Evolutionary conservation across 192 early-diverging fungal genomes (phyloP).

Genomic region (Coemansia sp.): DNA sequence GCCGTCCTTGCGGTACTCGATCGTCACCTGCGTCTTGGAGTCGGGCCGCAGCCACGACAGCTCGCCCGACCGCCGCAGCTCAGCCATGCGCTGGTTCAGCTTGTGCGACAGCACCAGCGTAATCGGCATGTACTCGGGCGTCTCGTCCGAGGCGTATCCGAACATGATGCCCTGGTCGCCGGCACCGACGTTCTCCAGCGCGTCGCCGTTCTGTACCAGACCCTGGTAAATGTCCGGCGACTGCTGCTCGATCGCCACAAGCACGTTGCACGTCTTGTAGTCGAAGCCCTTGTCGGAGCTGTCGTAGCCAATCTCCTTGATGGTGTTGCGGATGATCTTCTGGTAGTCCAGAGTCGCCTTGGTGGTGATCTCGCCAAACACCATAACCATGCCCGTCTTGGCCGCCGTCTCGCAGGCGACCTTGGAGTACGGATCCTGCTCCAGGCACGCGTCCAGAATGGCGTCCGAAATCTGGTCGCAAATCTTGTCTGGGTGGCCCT

Average conservation of each 20-base stretch:
- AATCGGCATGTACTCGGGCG: slow-evolving; percentile 98
- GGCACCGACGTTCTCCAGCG: slow-evolving; percentile 96
- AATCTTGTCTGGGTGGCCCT: slow-evolving; percentile 99
- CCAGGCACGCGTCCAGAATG: slow-evolving; percentile 94
- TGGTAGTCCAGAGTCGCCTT: slow-evolving; percentile 98
- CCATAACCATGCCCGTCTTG: slow-evolving; percentile 99
- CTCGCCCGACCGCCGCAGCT: slow-evolving; percentile 88
- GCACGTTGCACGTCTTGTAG: slow-evolving; percentile 99
- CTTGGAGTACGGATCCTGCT: slow-evolving; percentile 93
- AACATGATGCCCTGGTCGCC: slow-evolving; percentile 98
- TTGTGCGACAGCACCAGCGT: slow-evolving; percentile 94
- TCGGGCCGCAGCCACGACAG: slow-evolving; percentile 95
- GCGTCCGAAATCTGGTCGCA: slow-evolving; percentile 99
- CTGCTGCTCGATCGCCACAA: slow-evolving; percentile 99
- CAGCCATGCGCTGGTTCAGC: slow-evolving; percentile 94
- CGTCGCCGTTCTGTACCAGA: slow-evolving; percentile 87
- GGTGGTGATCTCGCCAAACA: slow-evolving; percentile 99
- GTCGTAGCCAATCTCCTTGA: slow-evolving; percentile 99
- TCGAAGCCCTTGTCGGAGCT: slow-evolving; percentile 99
- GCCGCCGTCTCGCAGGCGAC: slow-evolving; percentile 99
- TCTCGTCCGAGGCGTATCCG: slow-evolving; percentile 98
- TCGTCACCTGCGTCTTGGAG: slow-evolving; percentile 99
- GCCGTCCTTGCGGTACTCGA: slow-evolving; percentile 95
- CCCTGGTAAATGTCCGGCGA: slow-evolving; percentile 99
- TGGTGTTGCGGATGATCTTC: slow-evolving; percentile 97